Evolutionary conservation across 2,329 filamentous ascomycete species (phyloP).

Genomic region (Penicillium sp.): DNA sequence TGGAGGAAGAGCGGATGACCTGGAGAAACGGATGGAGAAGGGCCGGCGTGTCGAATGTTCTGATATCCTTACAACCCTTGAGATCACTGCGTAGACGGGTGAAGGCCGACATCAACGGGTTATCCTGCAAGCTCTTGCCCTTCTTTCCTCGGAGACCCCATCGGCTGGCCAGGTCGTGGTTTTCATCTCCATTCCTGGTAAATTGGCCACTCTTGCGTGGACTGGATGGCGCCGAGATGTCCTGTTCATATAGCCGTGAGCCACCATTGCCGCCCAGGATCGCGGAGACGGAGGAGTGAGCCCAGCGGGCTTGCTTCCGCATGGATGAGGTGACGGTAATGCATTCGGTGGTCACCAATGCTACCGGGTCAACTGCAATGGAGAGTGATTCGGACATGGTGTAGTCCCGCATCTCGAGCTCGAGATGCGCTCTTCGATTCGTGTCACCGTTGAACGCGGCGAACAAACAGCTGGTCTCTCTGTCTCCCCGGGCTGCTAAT

Average conservation of each 20-base stretch:
- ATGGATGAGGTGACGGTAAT: constrained; percentile 97
- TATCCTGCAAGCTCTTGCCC: constrained; percentile 95
- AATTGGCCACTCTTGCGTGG: constrained; percentile 23
- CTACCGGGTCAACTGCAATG: constrained; percentile 83
- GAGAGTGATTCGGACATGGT: constrained; percentile 47
- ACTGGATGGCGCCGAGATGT: constrained; percentile 36
- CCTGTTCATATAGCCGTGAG: constrained; percentile 43
- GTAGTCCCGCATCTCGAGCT: constrained; percentile 19
- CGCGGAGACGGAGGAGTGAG: constrained; percentile 90
- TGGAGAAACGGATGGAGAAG: constrained; percentile 91
- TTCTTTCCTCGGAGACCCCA: constrained; percentile 95
- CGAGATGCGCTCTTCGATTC: constrained; percentile 16
- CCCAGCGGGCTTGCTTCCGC: constrained; percentile 94
- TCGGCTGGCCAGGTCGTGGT: constrained; percentile 61
- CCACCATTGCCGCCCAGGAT: constrained; percentile 70
- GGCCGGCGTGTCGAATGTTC: constrained; percentile 78
- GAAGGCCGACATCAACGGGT: constrained; percentile 92
- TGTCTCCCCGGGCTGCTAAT: constrained; percentile 22
- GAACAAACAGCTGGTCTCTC: constrained; percentile 26
- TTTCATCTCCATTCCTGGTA: constrained; percentile 29
- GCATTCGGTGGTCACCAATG: constrained; percentile 94
- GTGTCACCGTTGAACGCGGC: constrained; percentile 17
- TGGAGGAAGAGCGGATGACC: constrained; percentile 92
- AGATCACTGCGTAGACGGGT: constrained; percentile 82
- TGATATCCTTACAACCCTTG: constrained; percentile 83